These are phyloP conservation scores for Yamadazyma sp. DNA, from an alignment of 805 yeast genomes.

Conservation along the genomic window DNA sequence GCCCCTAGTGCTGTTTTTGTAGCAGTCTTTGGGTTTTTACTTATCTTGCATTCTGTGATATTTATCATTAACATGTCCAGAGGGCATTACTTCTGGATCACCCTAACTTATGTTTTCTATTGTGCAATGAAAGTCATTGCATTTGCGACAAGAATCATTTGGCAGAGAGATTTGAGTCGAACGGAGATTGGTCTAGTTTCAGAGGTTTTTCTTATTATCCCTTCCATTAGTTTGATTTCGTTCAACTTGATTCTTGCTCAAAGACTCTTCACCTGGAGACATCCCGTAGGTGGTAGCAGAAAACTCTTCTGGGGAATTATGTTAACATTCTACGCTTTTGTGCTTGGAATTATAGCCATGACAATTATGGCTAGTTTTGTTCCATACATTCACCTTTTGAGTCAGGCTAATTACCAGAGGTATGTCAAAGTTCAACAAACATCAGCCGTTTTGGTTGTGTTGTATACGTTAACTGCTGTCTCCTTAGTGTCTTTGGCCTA, in stretches of 20 bases:
- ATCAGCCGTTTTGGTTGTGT: slow-evolving; percentile 30
- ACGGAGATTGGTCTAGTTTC: slow-evolving; percentile 55
- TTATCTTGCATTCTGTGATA: slow-evolving; percentile 47
- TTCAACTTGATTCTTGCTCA: slow-evolving; percentile 63
- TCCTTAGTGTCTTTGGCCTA: slow-evolving; percentile 51
- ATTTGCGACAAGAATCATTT: slow-evolving; percentile 54
- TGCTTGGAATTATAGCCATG: slow-evolving; percentile 61
- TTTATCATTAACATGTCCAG: slow-evolving; percentile 49
- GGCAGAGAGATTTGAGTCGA: slow-evolving; percentile 54
- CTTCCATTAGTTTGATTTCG: slow-evolving; percentile 58
- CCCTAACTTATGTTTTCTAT: slow-evolving; percentile 54
- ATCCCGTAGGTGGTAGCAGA: slow-evolving; percentile 65
- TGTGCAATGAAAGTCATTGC: slow-evolving; percentile 56
- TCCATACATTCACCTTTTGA: slow-evolving; percentile 58
- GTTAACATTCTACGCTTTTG: slow-evolving; percentile 52
- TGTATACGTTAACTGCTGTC: slow-evolving; percentile 56
- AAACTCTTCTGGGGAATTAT: slow-evolving; percentile 51
- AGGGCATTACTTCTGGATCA: slow-evolving; percentile 61
- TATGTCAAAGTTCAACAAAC: slow-evolving; percentile 57
- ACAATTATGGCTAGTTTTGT: slow-evolving; percentile 65
- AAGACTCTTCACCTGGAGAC: slow-evolving; percentile 74
- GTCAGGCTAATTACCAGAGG: slow-evolving; percentile 44
- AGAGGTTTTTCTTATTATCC: slow-evolving; percentile 54
- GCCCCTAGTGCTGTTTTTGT: slow-evolving; percentile 62
- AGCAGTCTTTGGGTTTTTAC: slow-evolving; percentile 50